Evolutionary conservation across 1,284 basidiomycete genomes (phyloP).

Genomic region (Irpex lacteus): DNA sequence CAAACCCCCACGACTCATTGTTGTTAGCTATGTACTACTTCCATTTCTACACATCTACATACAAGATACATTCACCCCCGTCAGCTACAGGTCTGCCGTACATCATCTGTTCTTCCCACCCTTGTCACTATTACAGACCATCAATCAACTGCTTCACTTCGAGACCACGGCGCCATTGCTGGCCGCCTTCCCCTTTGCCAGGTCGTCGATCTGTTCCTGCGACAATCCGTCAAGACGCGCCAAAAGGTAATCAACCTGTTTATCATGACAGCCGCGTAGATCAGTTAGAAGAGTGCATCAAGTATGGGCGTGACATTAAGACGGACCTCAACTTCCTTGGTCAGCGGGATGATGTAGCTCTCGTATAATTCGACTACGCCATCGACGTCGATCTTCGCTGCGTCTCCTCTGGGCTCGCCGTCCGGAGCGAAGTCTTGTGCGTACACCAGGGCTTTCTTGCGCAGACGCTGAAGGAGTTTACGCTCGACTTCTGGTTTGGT

Average conservation of each 20-base stretch:
- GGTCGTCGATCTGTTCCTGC: conserved; percentile 72
- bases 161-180: background rate
- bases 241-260: conserved; percentile 88
- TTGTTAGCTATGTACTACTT: background rate
- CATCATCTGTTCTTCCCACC: background rate
- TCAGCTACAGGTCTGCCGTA: background rate
- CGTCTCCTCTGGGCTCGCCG: conserved; percentile 47
- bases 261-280: background rate
- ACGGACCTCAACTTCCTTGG: conserved; percentile 95
- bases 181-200: conserved; percentile 32
- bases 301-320: background rate
- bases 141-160: background rate
- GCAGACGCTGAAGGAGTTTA: conserved; percentile 81
- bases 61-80: background rate
- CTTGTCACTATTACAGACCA: background rate
- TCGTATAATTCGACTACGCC: conserved; percentile 93
- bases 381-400: conserved; percentile 85
- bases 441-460: conserved; percentile 91
- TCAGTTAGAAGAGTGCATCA: background rate
- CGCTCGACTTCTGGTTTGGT: conserved; percentile 96
- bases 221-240: conserved; percentile 82
- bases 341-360: conserved; percentile 94
- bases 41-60: background rate
- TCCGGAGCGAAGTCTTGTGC: conserved; percentile 86
- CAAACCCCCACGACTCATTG: background rate